Base-by-base conservation (phyloP, 2,329 filamentous ascomycete genomes). In the Parascedosporium putredinis region DNA sequence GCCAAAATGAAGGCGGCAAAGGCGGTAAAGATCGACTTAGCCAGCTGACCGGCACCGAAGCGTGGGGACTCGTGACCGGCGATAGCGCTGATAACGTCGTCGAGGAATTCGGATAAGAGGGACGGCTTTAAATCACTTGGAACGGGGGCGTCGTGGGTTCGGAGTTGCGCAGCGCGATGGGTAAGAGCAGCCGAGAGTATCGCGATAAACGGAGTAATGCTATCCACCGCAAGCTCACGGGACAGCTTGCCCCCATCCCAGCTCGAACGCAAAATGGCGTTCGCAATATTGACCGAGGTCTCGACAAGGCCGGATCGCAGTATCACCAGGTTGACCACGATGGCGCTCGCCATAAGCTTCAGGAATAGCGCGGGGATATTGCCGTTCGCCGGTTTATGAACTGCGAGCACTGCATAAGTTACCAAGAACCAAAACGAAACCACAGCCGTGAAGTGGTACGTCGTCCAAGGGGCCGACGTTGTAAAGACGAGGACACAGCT, bases 371-470 rank as follows among this genome's bases (percentile, higher is more conserved):
- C 68, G 2, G 56, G 55, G 4, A 66, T 56, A 44, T 66, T 67
- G 16, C 64, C 58, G 54, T 80, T 80, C 53, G 62, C 59, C 23
- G 57, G 55, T 3, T 61, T 61, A 29, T 64, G 65, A 16, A 72
- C 57, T 16, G 66, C 62, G 51, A 83, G 63, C 4, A 75, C 79
- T 25, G 64, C 54, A 57, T 71, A 83, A n/a, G 78, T 64, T 20
- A 80, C 62, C 5, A 79, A 54, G 57, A 81, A 84, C 76, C 79
- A 84, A 58, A 83, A 80, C 45, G 71, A 79, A 34, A 75, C 68
- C 2, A 81, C 64, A 1, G 77, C 72, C 0, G 77, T 70, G 55
- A 83, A 80, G 60, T 79, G 76, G 59, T 83, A 83, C 29, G 58
- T 58, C 55, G 62, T 59, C 48, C 59, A 82, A 29, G 71, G 65